Conservation (phyloP, 116 monocot genomes). For the Posidonia oceanica region DNA sequence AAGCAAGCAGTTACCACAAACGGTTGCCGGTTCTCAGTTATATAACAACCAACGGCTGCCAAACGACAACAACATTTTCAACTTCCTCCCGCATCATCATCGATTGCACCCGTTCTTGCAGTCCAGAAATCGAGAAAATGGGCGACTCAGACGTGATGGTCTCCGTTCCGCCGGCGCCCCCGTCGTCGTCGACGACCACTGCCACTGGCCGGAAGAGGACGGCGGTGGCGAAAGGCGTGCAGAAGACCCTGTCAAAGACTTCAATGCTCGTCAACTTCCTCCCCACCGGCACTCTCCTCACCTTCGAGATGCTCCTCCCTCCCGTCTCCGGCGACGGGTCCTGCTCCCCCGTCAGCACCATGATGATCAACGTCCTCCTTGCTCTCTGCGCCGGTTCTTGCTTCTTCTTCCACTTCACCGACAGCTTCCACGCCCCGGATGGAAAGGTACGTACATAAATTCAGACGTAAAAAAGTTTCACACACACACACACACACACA, state of each 20-base stretch:
- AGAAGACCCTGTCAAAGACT: slow-evolving; percentile 84
- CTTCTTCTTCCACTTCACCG: slow-evolving; percentile 99
- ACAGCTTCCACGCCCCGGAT: slow-evolving; percentile 69
- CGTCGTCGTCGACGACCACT: neutral
- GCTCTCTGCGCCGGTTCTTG: slow-evolving; percentile 58
- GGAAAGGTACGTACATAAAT: slow-evolving; percentile 19
- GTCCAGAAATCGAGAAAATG: no score
- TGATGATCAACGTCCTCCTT: slow-evolving; percentile 62
- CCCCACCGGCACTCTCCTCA: slow-evolving; percentile 85
- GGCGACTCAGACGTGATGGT: no score
- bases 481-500: no score
- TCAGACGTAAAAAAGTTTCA: no score
- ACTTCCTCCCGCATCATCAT: no score
- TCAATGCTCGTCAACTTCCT: slow-evolving; percentile 90
- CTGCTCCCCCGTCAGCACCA: slow-evolving; percentile 57
- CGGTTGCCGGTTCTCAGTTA: no score
- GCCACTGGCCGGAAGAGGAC: neutral
- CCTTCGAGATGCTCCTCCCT: slow-evolving; percentile 91
- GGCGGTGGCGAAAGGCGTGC: slow-evolving; percentile 56
- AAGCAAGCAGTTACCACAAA: no score
- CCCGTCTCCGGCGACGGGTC: slow-evolving; percentile 61
- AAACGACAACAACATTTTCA: no score
- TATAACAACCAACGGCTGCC: no score
- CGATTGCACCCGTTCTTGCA: no score
- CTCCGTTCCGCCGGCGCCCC: no score